Percentiles rank a stretch among this genome's conserved stretches.
Conservation (phyloP, 441 rosid species). For the Gossypium trilobum region DNA sequence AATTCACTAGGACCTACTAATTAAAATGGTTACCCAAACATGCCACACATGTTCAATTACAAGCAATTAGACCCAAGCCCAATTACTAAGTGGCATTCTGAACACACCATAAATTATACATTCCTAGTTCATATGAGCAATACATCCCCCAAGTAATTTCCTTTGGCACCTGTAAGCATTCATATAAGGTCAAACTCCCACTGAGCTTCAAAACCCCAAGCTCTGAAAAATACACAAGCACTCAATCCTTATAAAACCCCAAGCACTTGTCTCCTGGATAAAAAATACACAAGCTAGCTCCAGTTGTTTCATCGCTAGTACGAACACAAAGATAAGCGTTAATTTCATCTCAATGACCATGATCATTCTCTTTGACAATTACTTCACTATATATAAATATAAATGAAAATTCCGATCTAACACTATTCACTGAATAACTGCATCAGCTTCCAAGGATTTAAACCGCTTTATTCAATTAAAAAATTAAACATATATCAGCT, state of each 20-base stretch:
- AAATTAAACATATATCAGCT: not conserved
- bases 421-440: not conserved
- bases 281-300: conserved; percentile 1
- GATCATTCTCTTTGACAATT: not conserved
- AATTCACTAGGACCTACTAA: no score
- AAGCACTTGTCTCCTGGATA: not conserved
- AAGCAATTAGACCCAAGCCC: no score
- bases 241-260: not conserved
- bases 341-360: not conserved
- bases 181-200: not conserved
- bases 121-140: not conserved
- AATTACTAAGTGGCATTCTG: no score
- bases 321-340: not conserved
- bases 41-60: no score
- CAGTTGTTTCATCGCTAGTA: not conserved
- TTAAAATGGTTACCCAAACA: no score
- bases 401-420: not conserved
- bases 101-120: not conserved
- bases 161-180: not conserved
- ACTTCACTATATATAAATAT: not conserved
- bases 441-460: not conserved
- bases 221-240: no score
- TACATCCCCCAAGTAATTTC: not conserved
- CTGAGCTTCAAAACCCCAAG: no score
- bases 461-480: not conserved